Evolutionary conservation across 495 filamentous ascomycete species (phyloP), one percentile per base, ranked within the genome.

Genomic region (Immersiella caudata): DNA sequence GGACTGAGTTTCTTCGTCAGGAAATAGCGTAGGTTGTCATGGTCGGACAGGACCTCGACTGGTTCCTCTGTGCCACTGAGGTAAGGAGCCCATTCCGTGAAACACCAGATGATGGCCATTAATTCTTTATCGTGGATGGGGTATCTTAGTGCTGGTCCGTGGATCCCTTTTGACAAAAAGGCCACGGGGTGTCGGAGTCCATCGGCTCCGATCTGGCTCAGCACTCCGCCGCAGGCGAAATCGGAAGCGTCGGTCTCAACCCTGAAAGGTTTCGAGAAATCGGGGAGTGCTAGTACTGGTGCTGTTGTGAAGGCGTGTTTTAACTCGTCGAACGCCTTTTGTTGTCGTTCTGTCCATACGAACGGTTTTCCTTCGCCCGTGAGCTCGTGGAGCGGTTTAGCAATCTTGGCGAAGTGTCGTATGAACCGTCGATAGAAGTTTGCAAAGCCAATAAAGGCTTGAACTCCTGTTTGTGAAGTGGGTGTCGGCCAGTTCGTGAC

Each of bases 121-220:
- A 66, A 36, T 24, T 67, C 58, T 21, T 75, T 76, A 40, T 75
- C 60, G 24, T 75, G 62, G 8, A 72, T 75, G 2, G 26, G 6
- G 52, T 76, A 76, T 54, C 74, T 73, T 3, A 49, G 46, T 40
- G 73, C 64, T 0, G 49, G 21, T 25, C 9, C 29, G 3, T 24
- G 50, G 22, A 68, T 35, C 29, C 54, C 68, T 24, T 70, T 65
- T 0, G 62, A 72, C 24, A 58, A 71, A 29, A 56, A 73, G 9
- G 54, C 64, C 0, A 64, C 2, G 0, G 60, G 63, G 8, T 54
- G 21, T 0, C 63, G 29, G 6, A 51, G 55, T 29, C 0, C 16
- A 0, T 27, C 65, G 25, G 1, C 8, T 57, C 33, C 0, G n/a
- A 21, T 35, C 61, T 61, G 6, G 54, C 56, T 7, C 40, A 46